Percentiles rank a stretch among this genome's conserved stretches.
phyloP scores from a whole-genome alignment of 257 asterid genomes.

The Nyctanthes arbortristis region DNA sequence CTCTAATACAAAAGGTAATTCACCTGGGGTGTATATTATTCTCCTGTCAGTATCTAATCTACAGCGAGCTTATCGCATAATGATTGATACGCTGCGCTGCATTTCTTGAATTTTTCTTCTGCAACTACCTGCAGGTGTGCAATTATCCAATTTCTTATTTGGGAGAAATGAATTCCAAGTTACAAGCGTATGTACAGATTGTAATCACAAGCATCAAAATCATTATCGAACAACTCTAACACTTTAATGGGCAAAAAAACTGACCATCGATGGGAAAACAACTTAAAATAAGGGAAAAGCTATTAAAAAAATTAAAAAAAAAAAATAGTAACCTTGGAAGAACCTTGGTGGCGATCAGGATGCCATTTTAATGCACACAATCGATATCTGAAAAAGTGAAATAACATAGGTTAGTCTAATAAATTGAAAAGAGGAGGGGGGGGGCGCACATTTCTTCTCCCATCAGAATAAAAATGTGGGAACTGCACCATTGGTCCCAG shows the following conservation, averaged over 20 bases:
- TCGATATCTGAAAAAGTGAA: constrained; percentile 68
- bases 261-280: neutral
- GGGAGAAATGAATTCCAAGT: neutral
- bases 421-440: neutral
- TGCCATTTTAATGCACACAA: constrained; percentile 95
- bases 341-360: constrained; percentile 96
- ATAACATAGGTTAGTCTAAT: constrained; percentile 2
- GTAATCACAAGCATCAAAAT: constrained; percentile 6
- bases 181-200: neutral
- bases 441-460: neutral
- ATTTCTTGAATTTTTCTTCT: constrained; percentile 90
- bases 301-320: neutral
- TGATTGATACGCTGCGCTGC: constrained; percentile 91
- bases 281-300: neutral
- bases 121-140: constrained; percentile 74
- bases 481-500: neutral
- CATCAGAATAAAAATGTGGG: neutral
- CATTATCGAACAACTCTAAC: neutral
- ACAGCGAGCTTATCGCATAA: constrained; percentile 59
- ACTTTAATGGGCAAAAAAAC: neutral
- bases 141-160: constrained; percentile 12
- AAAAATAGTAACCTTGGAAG: constrained; percentile 79
- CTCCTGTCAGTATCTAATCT: constrained; percentile 23
- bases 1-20: neutral
- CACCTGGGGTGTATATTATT: neutral